Evolutionary conservation across 1,139 yeast species (phyloP).

Genomic region (Pichia sp.): DNA sequence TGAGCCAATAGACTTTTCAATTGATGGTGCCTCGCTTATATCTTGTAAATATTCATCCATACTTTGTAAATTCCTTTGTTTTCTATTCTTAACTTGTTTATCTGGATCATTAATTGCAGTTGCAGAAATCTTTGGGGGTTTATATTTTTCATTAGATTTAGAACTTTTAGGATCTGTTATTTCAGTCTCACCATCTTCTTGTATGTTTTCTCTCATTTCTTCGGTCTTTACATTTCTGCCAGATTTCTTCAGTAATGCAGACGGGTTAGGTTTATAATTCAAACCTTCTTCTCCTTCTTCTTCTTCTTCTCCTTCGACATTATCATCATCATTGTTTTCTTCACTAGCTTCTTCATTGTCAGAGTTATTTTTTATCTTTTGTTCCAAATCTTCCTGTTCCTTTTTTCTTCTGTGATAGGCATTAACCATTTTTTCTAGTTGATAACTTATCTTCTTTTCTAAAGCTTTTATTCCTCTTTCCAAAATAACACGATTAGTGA

Average conservation of each 20-base stretch:
- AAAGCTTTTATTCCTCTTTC: constrained; percentile 91
- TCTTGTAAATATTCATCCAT: constrained; percentile 92
- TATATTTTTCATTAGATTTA: constrained; percentile 47
- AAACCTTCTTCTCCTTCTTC: constrained; percentile 40
- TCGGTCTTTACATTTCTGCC: constrained; percentile 11
- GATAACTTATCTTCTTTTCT: constrained; percentile 81
- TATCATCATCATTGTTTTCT: constrained; percentile 25
- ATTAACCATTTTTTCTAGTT: constrained; percentile 80
- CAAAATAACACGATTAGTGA: constrained; percentile 69
- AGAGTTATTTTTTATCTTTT: constrained; percentile 24
- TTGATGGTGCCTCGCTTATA: constrained; percentile 76
- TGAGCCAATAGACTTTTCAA: constrained; percentile 87
- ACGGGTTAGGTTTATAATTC: constrained; percentile 63
- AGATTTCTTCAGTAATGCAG: constrained; percentile 36
- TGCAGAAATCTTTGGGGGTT: constrained; percentile 90
- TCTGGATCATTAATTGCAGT: constrained; percentile 53
- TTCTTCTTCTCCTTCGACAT: constrained; percentile 26
- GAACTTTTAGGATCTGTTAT: constrained; percentile 13
- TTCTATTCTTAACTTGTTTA: constrained; percentile 16
- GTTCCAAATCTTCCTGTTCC: constrained; percentile 35
- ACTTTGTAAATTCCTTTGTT: constrained; percentile 66
- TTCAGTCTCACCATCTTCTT: constrained; percentile 15
- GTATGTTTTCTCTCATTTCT: constrained; percentile 11
- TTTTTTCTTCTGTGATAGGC: constrained; percentile 64
- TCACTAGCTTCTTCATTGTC: constrained; percentile 29